A percentile compares a stretch with the other conserved stretches of the same genome.
These are phyloP conservation scores for Aspergillus tanneri DNA, from an alignment of 2,329 filamentous ascomycete genomes.

Conservation along the genomic window DNA sequence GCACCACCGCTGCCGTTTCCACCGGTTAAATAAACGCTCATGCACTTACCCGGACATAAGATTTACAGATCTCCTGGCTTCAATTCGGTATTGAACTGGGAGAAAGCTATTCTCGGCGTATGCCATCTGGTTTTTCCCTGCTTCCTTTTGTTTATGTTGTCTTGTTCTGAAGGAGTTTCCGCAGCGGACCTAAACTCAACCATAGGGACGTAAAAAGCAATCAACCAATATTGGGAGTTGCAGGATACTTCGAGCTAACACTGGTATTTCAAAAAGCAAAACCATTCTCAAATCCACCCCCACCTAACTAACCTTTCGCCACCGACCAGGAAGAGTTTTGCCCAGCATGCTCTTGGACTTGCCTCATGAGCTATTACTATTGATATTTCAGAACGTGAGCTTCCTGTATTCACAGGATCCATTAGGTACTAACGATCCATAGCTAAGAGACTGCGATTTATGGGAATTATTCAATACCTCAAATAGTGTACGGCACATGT, in stretches of 20 bases:
- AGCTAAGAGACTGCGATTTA: conserved; percentile 1
- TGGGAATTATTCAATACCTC: conserved; percentile 6
- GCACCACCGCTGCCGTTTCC: background rate
- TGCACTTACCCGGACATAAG: background rate
- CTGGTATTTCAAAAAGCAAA: background rate
- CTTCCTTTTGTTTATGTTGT: background rate
- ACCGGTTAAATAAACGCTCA: background rate
- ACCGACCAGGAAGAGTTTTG: background rate
- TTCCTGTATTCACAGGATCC: background rate
- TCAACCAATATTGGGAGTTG: background rate
- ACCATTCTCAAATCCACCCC: background rate
- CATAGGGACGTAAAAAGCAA: background rate
- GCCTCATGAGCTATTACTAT: conserved; percentile 2
- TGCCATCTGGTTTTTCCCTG: background rate
- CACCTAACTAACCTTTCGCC: background rate
- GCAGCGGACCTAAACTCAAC: background rate
- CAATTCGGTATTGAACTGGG: background rate
- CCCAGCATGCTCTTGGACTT: conserved; percentile 1
- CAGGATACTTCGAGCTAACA: background rate
- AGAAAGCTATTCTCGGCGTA: background rate
- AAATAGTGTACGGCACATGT: conserved; percentile 3
- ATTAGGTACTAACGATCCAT: conserved; percentile 2
- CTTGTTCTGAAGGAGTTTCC: background rate
- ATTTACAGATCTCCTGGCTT: background rate
- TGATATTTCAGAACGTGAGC: conserved; percentile 5